Evolutionary conservation across 192 early-diverging fungal species (phyloP).

Genomic region (Backusella psychrophila): DNA sequence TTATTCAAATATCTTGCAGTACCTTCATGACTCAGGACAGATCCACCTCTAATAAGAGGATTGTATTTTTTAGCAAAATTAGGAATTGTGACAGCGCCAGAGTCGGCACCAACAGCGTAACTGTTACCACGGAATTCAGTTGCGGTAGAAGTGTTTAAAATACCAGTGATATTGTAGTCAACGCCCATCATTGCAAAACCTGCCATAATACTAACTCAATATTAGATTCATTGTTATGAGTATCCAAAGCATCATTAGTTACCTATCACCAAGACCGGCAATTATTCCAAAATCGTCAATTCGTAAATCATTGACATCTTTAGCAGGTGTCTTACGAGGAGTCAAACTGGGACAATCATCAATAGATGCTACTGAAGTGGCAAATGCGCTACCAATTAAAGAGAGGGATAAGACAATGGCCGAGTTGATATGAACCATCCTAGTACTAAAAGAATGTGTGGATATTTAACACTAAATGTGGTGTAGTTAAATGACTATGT

Average conservation of each 20-base stretch:
- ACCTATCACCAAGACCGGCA: constrained; percentile 54
- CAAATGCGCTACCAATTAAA: background rate
- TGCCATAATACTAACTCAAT: constrained; percentile 47
- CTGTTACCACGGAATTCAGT: constrained; percentile 45
- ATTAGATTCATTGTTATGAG: background rate
- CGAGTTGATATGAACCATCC: background rate
- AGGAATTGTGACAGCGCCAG: constrained; percentile 39
- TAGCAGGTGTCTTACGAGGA: constrained; percentile 26
- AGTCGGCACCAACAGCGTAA: constrained; percentile 52
- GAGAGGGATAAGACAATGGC: background rate
- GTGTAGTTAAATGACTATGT: background rate
- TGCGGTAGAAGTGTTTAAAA: constrained; percentile 3
- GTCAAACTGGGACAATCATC: constrained; percentile 43
- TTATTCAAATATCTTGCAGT: too few species aligned
- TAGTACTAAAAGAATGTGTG: background rate
- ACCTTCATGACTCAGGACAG: constrained; percentile 39
- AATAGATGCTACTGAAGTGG: background rate
- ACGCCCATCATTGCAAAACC: constrained; percentile 49
- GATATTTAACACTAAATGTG: background rate
- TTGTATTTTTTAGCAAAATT: constrained; percentile 46
- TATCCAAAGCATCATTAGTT: background rate
- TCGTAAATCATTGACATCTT: constrained; percentile 44
- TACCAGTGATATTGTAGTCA: constrained; percentile 1
- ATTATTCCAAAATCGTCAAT: constrained; percentile 54
- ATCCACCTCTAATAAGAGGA: constrained; percentile 34